Base-by-base conservation (phyloP, 2,329 filamentous ascomycete species). In the Pseudocercospora fijiensis region DNA sequence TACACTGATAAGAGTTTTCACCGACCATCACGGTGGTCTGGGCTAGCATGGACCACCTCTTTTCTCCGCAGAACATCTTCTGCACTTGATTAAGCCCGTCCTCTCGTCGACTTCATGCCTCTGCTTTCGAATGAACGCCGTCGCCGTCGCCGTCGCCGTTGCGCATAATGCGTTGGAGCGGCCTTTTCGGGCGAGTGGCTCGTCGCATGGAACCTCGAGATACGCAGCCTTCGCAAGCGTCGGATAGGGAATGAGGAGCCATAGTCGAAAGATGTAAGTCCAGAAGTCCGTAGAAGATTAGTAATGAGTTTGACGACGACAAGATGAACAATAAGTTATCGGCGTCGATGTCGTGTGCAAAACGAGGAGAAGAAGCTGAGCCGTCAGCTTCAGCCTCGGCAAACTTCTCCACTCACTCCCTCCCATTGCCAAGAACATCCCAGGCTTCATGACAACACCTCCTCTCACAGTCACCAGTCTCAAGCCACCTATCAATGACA, bases 401-500 rank as follows among this genome's bases (percentile, higher is more conserved):
- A 53, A 28, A 22, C 10, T 26, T 22, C 49, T 53, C 49, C 49
- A 53, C 49, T 53, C 49, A 26, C 49, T n/a, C 26, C 20, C 10
- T 26, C 20, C 10, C 24, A 24, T 13, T 27, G 49, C 49, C 49
- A 30, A 53, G 49, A 24, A 49, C 45, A 49, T 28, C 49, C 37
- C 16, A 41, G 16, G 37, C 37, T 13, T 41, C 49, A 53, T 53
- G 16, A 26, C 49, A 53, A 24, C 49, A 20, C 4, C 16, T 20
- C 11, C 57, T 28, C 9, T 26, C 43, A 6, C 22, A 61, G 13
- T 0, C 26, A 41, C 5, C 16, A 51, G 13, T 30, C 45, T 24
- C 20, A 24, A 41, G 18, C 11, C 41, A 26, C 45, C 6, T n/a
- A 24, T 28, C 28, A 56, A 64, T 64, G 62, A 61, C 62, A 41